Evolutionary conservation across 805 yeast genomes (phyloP).

Genomic region (Starmerella floricola): DNA sequence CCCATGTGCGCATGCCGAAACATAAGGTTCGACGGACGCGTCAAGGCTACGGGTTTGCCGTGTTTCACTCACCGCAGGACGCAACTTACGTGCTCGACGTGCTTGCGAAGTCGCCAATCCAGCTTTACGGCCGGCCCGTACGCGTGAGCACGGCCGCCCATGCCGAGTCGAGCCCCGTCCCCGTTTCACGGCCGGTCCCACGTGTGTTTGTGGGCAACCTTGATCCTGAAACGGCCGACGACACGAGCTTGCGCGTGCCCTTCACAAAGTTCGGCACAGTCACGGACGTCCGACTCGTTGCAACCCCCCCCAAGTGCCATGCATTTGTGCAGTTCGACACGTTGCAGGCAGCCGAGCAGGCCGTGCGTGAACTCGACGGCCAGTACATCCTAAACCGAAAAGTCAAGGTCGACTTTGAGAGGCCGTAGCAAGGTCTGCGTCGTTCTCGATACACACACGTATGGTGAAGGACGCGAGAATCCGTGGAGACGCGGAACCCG

Average conservation of each 20-base stretch:
- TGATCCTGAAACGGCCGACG: conserved; percentile 50
- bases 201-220: conserved; percentile 59
- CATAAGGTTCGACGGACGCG: conserved; percentile 40
- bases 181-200: conserved; percentile 34
- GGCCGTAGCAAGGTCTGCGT: not conserved
- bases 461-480: too few species aligned
- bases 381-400: conserved; percentile 48
- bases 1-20: conserved; percentile 52
- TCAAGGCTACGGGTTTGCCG: conserved; percentile 85
- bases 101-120: conserved; percentile 42
- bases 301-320: conserved; percentile 39
- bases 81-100: conserved; percentile 56
- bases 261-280: conserved; percentile 56
- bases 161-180: not conserved
- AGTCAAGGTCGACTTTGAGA: conserved; percentile 7
- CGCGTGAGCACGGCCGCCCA: conserved; percentile 43
- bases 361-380: conserved; percentile 56
- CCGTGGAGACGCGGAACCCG: too few species aligned
- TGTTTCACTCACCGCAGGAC: conserved; percentile 47
- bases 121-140: conserved; percentile 47
- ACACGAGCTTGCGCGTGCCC: conserved; percentile 41
- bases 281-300: conserved; percentile 11
- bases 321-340: conserved; percentile 56
- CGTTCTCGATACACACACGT: too few species aligned
- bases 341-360: conserved; percentile 60